Base-by-base conservation (phyloP, 108 stramenopile species). In the Skeletonema tropicum region DNA sequence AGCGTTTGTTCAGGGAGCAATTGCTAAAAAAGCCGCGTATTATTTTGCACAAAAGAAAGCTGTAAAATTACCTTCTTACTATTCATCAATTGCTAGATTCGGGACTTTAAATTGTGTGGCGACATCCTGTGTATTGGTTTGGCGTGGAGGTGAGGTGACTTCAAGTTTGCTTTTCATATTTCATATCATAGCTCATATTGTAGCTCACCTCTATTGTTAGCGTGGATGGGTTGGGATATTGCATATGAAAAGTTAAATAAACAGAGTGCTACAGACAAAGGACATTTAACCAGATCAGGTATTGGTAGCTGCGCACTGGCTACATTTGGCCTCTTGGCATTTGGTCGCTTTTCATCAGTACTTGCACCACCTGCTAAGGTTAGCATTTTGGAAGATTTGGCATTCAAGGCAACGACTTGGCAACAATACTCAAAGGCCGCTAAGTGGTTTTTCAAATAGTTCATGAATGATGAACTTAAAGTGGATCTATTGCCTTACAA, bases 361-460 rank as follows among this genome's bases (percentile, higher is more conserved):
- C 66, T 91, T 76, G 90, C 85, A 35, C 90, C 90, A 10, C 90
- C 90, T 26, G 90, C 90, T 0, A 81, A 84, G 19, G 75, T 74
- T 25, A 68, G 81, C 19, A 67, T 88, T 41, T 58, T 87, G 26
- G 55, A 68, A 62, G 89, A 90, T 68, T 39, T 39, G 2, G 11
- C 38, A 12, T 39, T 39, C 11, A 39, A 39, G 11, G 38, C 38
- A 39, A 39, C 38, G 38, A 39, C 38, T 12, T 39, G 38, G 38
- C 10, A 39, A 39, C 38, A 39, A 39, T 39, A 39, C 38, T 39
- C 38, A 12, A 39, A 39, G 38, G 38, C 38, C 11, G 38, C 38
- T 11, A 39, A 39, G 12, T 39, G 38, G 38, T 39, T 39, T 11
- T 39, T 39, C 38, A 39, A 39, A 39, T 39, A 39, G 38, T 29